A percentile compares a stretch with the other conserved stretches of the same genome.
Evolutionary conservation across 352 stramenopile species (phyloP).

Genomic region (Phytopythium boreale): DNA sequence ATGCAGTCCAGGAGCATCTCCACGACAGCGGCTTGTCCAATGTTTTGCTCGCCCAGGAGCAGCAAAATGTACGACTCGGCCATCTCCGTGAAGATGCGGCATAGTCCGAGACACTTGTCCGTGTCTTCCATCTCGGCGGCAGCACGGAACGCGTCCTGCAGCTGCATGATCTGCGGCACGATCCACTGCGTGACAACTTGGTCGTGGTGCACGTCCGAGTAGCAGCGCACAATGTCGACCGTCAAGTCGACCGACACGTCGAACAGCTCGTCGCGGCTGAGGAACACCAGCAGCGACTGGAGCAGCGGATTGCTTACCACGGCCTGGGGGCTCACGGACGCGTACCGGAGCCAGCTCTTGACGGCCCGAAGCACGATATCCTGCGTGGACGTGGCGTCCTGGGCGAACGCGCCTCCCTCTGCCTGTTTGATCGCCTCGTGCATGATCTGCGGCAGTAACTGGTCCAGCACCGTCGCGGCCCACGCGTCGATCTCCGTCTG

Average conservation of each 20-base stretch:
- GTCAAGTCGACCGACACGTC: conserved; percentile 80
- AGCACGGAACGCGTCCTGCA: conserved; percentile 46
- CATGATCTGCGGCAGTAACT: conserved; percentile 75
- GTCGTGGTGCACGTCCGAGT: conserved; percentile 44
- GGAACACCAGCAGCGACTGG: conserved; percentile 61
- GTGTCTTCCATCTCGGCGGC: conserved; percentile 62
- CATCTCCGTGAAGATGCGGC: conserved; percentile 90
- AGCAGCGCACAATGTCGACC: conserved; percentile 74
- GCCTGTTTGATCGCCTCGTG: conserved; percentile 39
- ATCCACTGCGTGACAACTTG: conserved; percentile 71
- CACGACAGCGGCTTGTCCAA: conserved; percentile 64
- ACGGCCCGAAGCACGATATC: conserved; percentile 56
- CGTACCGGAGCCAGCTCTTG: conserved; percentile 61
- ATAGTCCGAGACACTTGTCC: conserved; percentile 75
- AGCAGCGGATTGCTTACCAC: conserved; percentile 66
- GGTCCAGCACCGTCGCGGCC: conserved; percentile 51
- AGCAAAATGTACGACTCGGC: conserved; percentile 83
- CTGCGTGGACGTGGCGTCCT: conserved; percentile 38
- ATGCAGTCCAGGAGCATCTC: conserved; percentile 89
- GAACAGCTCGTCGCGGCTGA: conserved; percentile 76
- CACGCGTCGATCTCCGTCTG: conserved; percentile 60
- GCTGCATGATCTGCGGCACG: conserved; percentile 66
- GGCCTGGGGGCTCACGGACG: conserved; percentile 31
- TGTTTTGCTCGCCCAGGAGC: conserved; percentile 55
- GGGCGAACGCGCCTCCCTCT: conserved; percentile 3